Evolutionary conservation across 2,329 filamentous ascomycete species (phyloP).

Genomic region (Pseudocercospora musae): DNA sequence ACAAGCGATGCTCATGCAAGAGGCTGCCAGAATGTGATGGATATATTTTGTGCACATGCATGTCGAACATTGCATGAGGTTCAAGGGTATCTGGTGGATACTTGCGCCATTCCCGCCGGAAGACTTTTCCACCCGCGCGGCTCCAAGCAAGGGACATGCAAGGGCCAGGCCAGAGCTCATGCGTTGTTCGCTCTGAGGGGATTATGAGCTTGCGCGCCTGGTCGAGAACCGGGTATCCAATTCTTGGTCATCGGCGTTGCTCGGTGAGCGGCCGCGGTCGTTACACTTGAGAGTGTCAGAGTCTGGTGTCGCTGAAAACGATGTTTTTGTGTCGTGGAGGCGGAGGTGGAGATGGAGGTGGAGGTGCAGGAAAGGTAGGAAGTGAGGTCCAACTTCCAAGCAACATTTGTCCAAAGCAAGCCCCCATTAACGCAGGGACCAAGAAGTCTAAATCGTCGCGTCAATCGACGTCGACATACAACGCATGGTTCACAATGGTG

Average conservation of each 20-base stretch:
- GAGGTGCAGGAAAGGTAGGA: background rate
- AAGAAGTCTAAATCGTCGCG: background rate
- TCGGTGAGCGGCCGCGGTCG: constrained; percentile 6
- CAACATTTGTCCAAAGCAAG: constrained; percentile 1
- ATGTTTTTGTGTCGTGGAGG: background rate
- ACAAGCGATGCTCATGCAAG: background rate
- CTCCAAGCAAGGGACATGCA: constrained; percentile 4
- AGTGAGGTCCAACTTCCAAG: constrained; percentile 7
- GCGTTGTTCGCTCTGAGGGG: background rate
- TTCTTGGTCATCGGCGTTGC: background rate
- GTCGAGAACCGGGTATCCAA: constrained; percentile 5
- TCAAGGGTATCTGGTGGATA: constrained; percentile 1
- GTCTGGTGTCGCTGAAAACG: background rate
- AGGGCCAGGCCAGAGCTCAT: constrained; percentile 3
- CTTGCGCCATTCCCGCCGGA: constrained; percentile 7
- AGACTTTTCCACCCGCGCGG: constrained; percentile 3
- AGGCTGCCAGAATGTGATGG: constrained; percentile 10
- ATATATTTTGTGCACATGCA: background rate
- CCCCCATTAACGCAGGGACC: background rate
- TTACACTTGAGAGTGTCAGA: background rate
- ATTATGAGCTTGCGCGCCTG: constrained; percentile 8
- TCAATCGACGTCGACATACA: background rate
- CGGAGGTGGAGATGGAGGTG: no score
- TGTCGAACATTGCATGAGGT: constrained; percentile 4
- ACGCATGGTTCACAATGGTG: background rate